A percentile compares a stretch with the other conserved stretches of the same genome.
phyloP scores from a whole-genome alignment of 768 basidiomycete genomes.

The Leccinellum luteum region DNA sequence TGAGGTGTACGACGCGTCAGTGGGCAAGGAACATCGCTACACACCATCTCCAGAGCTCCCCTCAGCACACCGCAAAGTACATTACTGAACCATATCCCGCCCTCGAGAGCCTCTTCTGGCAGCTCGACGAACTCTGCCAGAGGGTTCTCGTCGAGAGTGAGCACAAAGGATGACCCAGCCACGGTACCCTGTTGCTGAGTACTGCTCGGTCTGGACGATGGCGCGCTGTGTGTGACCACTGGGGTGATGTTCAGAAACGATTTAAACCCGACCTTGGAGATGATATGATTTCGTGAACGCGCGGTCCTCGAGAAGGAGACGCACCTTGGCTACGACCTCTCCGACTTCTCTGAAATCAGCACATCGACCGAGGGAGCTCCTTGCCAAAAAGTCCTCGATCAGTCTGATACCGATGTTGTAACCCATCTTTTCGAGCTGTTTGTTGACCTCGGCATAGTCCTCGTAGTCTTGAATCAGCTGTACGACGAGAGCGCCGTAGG shows the following conservation, averaged over 20 bases:
- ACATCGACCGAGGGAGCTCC: constrained; percentile 89
- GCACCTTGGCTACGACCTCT: constrained; percentile 91
- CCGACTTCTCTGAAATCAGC: constrained; percentile 92
- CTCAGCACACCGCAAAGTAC: constrained; percentile 91
- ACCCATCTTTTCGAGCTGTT: constrained; percentile 98
- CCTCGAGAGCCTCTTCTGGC: constrained; percentile 88
- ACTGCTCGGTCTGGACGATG: constrained; percentile 49
- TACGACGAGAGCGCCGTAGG: constrained; percentile 96
- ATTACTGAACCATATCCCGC: constrained; percentile 96
- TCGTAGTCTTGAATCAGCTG: constrained; percentile 99
- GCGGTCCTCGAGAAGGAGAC: constrained; percentile 12
- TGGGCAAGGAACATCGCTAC: constrained; percentile 16
- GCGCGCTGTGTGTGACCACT: constrained; percentile 63
- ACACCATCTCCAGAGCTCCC: constrained; percentile 95
- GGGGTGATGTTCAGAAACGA: constrained; percentile 94
- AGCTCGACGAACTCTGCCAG: constrained; percentile 96
- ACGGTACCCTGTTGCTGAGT: constrained; percentile 39
- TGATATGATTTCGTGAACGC: background rate
- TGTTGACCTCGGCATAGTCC: constrained; percentile 92
- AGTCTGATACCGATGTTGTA: constrained; percentile 96
- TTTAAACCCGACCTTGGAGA: constrained; percentile 88
- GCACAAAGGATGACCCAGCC: constrained; percentile 64
- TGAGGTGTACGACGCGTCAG: constrained; percentile 12
- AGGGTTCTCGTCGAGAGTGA: constrained; percentile 94
- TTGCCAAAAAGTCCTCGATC: constrained; percentile 96